Evolutionary conservation across 768 basidiomycete genomes (phyloP).

Genomic region (Melanogaster broomeanus): DNA sequence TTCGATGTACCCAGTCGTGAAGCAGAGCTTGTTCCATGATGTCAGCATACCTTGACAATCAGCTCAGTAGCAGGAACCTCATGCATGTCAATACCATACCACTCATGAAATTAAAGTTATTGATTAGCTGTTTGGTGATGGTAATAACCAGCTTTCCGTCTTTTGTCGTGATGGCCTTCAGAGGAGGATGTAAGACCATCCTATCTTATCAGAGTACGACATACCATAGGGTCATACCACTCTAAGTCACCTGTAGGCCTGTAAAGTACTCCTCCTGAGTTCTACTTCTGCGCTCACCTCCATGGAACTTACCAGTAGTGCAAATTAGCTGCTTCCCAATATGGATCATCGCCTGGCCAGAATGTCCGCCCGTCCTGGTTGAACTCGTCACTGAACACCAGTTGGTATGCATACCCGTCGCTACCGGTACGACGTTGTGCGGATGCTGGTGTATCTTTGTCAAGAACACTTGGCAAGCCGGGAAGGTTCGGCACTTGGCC

Average conservation of each 20-base stretch:
- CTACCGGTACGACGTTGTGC: constrained; percentile 60
- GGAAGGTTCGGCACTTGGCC: constrained; percentile 85
- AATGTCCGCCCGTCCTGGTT: constrained; percentile 70
- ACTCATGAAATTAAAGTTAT: constrained; percentile 84
- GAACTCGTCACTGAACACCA: constrained; percentile 91
- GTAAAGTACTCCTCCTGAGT: constrained; percentile 9
- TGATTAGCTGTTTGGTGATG: constrained; percentile 63
- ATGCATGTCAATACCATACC: constrained; percentile 43
- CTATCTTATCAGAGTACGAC: constrained; percentile 18
- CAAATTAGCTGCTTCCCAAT: constrained; percentile 83
- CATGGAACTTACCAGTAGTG: constrained; percentile 66
- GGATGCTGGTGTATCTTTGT: constrained; percentile 67
- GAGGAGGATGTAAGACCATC: background rate
- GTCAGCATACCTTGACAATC: constrained; percentile 60
- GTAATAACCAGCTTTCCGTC: constrained; percentile 83
- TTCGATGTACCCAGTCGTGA: constrained; percentile 91
- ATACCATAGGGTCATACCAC: constrained; percentile 79
- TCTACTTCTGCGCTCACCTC: background rate
- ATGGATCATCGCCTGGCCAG: constrained; percentile 82
- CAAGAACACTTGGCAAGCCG: constrained; percentile 69
- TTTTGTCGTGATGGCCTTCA: constrained; percentile 67
- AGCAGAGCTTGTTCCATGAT: constrained; percentile 95
- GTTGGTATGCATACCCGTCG: constrained; percentile 77
- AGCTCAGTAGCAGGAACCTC: constrained; percentile 6
- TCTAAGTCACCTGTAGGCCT: constrained; percentile 75